Percentiles rank a stretch among this genome's conserved stretches.
phyloP scores from a whole-genome alignment of 768 basidiomycete species.

The Lyophyllum semitale region DNA sequence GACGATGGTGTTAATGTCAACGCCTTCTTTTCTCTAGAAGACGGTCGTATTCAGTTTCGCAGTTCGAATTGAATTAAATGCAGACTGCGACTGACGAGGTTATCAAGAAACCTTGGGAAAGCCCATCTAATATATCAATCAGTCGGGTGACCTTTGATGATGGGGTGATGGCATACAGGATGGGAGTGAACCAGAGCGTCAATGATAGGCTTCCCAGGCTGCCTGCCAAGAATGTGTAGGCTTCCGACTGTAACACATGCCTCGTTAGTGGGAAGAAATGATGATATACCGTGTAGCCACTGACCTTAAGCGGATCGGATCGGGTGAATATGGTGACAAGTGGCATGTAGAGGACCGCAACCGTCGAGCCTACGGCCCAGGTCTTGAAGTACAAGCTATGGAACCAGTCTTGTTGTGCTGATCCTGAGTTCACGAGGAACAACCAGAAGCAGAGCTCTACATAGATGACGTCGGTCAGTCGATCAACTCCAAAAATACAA shows the following conservation, averaged over 20 bases:
- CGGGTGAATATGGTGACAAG: slow-evolving; percentile 67
- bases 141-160: slow-evolving; percentile 6
- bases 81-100: slow-evolving; percentile 46
- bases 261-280: slow-evolving; percentile 4
- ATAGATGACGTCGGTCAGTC: slow-evolving; percentile 7
- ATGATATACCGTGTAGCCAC: slow-evolving; percentile 16
- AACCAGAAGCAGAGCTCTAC: slow-evolving; percentile 89
- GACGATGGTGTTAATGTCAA: slow-evolving; percentile 66
- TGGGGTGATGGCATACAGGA: slow-evolving; percentile 48
- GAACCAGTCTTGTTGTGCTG: slow-evolving; percentile 76
- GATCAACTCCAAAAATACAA: not conserved
- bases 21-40: slow-evolving; percentile 57
- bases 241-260: slow-evolving; percentile 55
- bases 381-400: slow-evolving; percentile 69
- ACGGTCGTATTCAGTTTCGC: not conserved
- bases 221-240: slow-evolving; percentile 69
- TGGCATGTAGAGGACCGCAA: slow-evolving; percentile 69
- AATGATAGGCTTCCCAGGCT: slow-evolving; percentile 67
- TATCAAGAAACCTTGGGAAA: slow-evolving; percentile 66
- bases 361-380: slow-evolving; percentile 66
- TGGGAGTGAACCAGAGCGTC: slow-evolving; percentile 74
- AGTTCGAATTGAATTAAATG: not conserved
- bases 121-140: slow-evolving; percentile 45
- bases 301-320: slow-evolving; percentile 57
- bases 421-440: slow-evolving; percentile 70